Conservation (phyloP, 768 basidiomycete genomes). For the Mycena pura region DNA sequence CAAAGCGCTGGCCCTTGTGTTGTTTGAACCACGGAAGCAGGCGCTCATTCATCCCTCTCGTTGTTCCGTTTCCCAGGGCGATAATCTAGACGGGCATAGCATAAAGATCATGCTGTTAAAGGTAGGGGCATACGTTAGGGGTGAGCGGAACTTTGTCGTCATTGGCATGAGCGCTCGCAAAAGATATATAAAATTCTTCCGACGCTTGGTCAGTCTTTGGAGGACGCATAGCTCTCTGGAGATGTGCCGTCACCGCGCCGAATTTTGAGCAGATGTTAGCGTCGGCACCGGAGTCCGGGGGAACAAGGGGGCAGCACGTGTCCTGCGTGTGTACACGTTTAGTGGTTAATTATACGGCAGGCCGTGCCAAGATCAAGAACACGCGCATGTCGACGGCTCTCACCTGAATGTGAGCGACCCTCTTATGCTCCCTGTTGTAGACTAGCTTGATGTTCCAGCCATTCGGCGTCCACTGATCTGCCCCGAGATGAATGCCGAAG, state of each 20-base stretch:
- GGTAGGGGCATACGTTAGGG: conserved; percentile 39
- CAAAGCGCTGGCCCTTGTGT: conserved; percentile 50
- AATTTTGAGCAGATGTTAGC: conserved; percentile 51
- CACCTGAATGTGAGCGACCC: conserved; percentile 53
- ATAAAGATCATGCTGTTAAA: background rate
- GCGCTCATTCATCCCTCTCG: conserved; percentile 49
- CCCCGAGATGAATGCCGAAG: conserved; percentile 53
- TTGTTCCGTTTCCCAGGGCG: conserved; percentile 48
- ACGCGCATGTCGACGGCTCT: too few relatives aligned
- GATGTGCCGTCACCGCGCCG: conserved; percentile 46
- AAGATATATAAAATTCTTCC: conserved; percentile 54
- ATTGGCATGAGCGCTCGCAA: conserved; percentile 51
- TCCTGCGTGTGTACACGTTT: background rate
- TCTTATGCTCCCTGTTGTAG: conserved; percentile 45
- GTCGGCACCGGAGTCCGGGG: conserved; percentile 39
- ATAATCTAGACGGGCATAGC: conserved; percentile 40
- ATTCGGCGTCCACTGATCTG: conserved; percentile 55
- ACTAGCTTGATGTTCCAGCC: conserved; percentile 49
- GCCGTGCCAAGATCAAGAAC: background rate
- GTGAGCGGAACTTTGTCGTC: conserved; percentile 36
- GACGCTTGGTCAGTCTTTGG: conserved; percentile 32
- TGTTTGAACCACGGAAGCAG: conserved; percentile 50
- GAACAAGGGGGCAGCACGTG: conserved; percentile 19
- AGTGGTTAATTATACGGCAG: background rate
- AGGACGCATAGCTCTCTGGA: conserved; percentile 40